Evolutionary conservation across 768 basidiomycete species (phyloP), one percentile per base, ranked within the genome.

Genomic region (Suillus ampliporus): DNA sequence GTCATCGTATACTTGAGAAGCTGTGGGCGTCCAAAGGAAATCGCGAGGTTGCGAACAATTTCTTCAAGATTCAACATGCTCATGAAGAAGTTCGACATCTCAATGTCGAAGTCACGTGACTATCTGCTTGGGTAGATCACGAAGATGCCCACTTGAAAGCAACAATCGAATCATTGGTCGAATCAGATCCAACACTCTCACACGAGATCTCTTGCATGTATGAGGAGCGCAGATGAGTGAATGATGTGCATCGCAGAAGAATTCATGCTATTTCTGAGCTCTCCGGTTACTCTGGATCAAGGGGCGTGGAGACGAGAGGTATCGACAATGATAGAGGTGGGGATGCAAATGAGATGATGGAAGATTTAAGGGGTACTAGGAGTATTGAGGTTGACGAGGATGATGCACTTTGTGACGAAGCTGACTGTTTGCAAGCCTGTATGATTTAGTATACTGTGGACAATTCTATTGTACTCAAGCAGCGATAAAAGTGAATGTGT

Each of bases 1-100:
- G 71, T 1, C 64, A 71, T 5, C 72, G 78, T 43, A 68, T 81
- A 44, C 69, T 64, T 3, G 23, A 65, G 3, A 59, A 68, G 37
- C 65, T 63, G 1, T 80, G 79, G 79, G 72, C 21, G 11, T 46
- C 21, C 21, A 46, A 46, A 14, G 44, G 21, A 46, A 46, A 46
- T 46, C 5, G 11, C 3, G 44, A 46, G 44, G 44, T 46, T 8
- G 13, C 44, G 5, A 46, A 46, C 21, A 21, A 46, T 46, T 46
- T 23, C 44, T 46, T 46, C 11, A 46, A 46, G 19, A 46, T 46
- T 46, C 21, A 23, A 46, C 13, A 2, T 46, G 44, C 44, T 46
- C 44, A 23, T 46, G 44, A 46, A 21, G 21, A 46, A 23, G 4
- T 46, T 46, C 21, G 3, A 23, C 3, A 11, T 23, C 44, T 46